Base-by-base conservation (phyloP, 2,329 filamentous ascomycete species). In the Cladosporium halotolerans region DNA sequence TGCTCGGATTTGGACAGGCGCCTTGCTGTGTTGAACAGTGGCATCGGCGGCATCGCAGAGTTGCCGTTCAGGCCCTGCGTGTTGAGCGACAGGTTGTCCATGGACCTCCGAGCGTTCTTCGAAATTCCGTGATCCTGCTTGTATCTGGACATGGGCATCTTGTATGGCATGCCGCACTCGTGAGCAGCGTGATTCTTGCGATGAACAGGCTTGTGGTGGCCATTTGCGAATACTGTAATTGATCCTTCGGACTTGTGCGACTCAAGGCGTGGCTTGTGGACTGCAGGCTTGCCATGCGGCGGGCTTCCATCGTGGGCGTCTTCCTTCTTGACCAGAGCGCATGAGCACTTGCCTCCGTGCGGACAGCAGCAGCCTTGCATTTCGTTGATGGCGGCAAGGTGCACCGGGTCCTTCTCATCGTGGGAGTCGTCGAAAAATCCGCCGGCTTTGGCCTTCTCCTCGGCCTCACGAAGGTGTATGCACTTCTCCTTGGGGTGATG, bases 171-270 rank as follows among this genome's bases (percentile, higher is more conserved):
- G 54, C 81, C 81, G 53, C 77, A 81, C 56, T 83, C 79, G 63
- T 84, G 81, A 55, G 80, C 80, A 58, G 79, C 76, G 66, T 83
- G 79, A 68, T 84, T 84, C 69, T 82, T 80, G 60, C 81, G 80
- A 63, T 84, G 81, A 47, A 77, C 79, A 9, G 81, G 81, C 70
- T 83, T 83, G 70, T 84, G 81, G 60, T 84, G 81, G 55, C 81
- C 81, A 62, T 84, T 83, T 18, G 79, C 74, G 64, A 83, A 83
- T 54, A 82, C 73, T 14, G 79, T 83, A 61, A 84, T 69, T 31
- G 76, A 78, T 54, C 76, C 77, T 49, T 85, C 82, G 19, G 80
- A 83, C 60, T 79, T 80, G 54, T 77, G 77, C 44, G 77, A 73
- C 40, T 77, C 78, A 45, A 83, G 72, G 61, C 76, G 76, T 10